These are phyloP conservation scores for Purpureocillium lavendulum DNA, from an alignment of 2,329 filamentous ascomycete genomes.

Conservation along the genomic window DNA sequence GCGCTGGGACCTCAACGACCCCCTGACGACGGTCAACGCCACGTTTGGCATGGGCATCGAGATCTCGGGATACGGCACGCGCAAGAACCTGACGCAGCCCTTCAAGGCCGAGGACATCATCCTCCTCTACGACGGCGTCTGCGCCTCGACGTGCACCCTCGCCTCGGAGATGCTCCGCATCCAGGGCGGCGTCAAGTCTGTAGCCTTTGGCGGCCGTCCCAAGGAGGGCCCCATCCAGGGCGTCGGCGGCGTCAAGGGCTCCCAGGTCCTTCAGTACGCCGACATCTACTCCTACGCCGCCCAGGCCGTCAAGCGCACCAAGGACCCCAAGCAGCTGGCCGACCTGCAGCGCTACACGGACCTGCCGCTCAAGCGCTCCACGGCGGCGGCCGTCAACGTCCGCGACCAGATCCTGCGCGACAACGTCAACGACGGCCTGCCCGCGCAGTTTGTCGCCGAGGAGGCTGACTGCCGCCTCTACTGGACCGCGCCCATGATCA, in stretches of 20 bases:
- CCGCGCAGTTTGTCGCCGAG: slow-evolving; percentile 40
- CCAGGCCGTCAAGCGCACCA: slow-evolving; percentile 14
- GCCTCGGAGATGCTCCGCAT: slow-evolving; percentile 46
- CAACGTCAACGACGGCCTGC: slow-evolving; percentile 29
- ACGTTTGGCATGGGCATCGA: slow-evolving; percentile 12
- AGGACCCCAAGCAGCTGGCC: slow-evolving; percentile 14
- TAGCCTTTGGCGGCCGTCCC: slow-evolving; percentile 40
- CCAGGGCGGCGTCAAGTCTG: slow-evolving; percentile 43
- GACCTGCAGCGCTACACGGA: slow-evolving; percentile 21
- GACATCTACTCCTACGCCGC: slow-evolving; percentile 18
- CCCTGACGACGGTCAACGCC: slow-evolving; percentile 29
- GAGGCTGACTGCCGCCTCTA: slow-evolving; percentile 41
- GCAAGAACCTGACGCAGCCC: slow-evolving; percentile 31
- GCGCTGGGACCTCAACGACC: slow-evolving; percentile 42
- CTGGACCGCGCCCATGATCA: slow-evolving; percentile 40
- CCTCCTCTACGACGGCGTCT: slow-evolving; percentile 50
- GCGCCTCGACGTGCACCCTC: slow-evolving; percentile 49
- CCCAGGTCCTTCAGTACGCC: slow-evolving; percentile 25
- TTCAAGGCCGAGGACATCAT: slow-evolving; percentile 51
- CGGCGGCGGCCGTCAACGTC: slow-evolving; percentile 25
- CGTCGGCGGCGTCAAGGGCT: slow-evolving; percentile 45
- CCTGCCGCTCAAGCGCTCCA: slow-evolving; percentile 24
- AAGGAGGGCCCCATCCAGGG: slow-evolving; percentile 41
- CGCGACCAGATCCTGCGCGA: slow-evolving; percentile 28
- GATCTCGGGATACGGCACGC: slow-evolving; percentile 35